Base-by-base conservation (phyloP, 768 basidiomycete genomes). In the Dentipellis sp. region DNA sequence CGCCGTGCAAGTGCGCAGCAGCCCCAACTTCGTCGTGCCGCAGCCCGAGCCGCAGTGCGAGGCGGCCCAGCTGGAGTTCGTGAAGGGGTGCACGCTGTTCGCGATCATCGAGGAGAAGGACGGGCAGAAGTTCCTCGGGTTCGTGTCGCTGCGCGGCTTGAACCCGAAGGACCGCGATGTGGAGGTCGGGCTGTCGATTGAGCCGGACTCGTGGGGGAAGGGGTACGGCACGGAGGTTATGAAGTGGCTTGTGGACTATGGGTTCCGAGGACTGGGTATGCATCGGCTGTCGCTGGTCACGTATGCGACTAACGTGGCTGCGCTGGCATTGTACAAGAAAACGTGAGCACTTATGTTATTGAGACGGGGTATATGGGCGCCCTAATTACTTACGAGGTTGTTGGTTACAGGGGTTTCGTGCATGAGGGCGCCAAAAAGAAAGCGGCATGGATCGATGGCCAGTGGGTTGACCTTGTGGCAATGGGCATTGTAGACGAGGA, bases 361-460 rank as follows among this genome's bases (percentile, higher is more conserved):
- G 29, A 29, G 29, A 29, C 29, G 29, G 29, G 3, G 29, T 29
- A 29, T 29, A 29, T 19, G 17, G 40, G 40, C 17, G 17, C 3
- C 8, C n/a, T 10, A 8, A 12, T 1, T 2, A 4, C 14, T 42
- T 8, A 7, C 14, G 10, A 3, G 14, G 1, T n/a, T 16, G 16
- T 12, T 14, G 39, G 11, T 7, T 11, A 0, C 11, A 42, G 38
- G 75, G 74, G 74, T 0, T 76, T 75, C 61, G 63, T 70, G 1
- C 63, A 69, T 3, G 75, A 76, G 19, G 54, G 54, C 34, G 46
- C 21, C 37, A 16, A 12, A 38, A 42, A 39, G 47, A 49, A 60
- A 73, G 75, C 16, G 65, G 64, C 52, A 68, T 75, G 74, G 72
- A n/a, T 45, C n/a, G 42, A 45, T n/a, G 42, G 42, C n/a, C 42